Conservation (phyloP, 768 basidiomycete genomes). For the Tulasnella sp. region DNA sequence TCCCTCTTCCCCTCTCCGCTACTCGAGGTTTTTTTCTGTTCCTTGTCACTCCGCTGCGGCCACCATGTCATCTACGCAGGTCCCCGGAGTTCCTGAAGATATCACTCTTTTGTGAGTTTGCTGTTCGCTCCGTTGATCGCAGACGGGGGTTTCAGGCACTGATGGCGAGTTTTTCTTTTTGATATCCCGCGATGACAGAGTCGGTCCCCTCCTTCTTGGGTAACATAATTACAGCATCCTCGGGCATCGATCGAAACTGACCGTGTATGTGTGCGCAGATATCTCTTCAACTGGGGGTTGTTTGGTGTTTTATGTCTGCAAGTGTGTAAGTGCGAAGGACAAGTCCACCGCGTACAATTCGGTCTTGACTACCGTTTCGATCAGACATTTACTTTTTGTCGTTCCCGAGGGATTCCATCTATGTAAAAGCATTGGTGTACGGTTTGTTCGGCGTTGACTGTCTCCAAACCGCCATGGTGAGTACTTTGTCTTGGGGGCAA, state of each 20-base stretch:
- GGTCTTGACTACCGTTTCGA: neutral
- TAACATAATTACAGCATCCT: neutral
- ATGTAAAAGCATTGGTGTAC: conserved; percentile 23
- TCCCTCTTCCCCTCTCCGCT: neutral
- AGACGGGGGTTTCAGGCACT: neutral
- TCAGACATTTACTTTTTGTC: conserved; percentile 29
- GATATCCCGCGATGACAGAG: neutral
- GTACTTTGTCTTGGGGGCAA: neutral
- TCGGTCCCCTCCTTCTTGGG: conserved; percentile 12
- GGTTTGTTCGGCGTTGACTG: conserved; percentile 8
- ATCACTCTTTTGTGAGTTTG: conserved; percentile 18
- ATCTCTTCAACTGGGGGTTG: conserved; percentile 31
- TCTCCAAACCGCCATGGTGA: conserved; percentile 14
- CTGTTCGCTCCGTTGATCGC: neutral
- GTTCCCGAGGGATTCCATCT: conserved; percentile 25
- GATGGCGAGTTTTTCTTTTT: neutral
- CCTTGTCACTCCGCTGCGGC: neutral
- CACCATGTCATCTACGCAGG: conserved; percentile 13
- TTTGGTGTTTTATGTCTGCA: conserved; percentile 30
- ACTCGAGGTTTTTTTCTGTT: neutral
- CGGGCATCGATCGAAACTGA: neutral
- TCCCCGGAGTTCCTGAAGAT: conserved; percentile 21
- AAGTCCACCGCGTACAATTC: neutral
- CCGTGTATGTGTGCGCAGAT: neutral
- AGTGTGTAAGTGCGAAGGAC: conserved; percentile 14